Percentiles rank a stretch among this genome's conserved stretches.
Evolutionary conservation across 176 grass and related monocot species (phyloP).

Genomic region (Stipa capillata): DNA sequence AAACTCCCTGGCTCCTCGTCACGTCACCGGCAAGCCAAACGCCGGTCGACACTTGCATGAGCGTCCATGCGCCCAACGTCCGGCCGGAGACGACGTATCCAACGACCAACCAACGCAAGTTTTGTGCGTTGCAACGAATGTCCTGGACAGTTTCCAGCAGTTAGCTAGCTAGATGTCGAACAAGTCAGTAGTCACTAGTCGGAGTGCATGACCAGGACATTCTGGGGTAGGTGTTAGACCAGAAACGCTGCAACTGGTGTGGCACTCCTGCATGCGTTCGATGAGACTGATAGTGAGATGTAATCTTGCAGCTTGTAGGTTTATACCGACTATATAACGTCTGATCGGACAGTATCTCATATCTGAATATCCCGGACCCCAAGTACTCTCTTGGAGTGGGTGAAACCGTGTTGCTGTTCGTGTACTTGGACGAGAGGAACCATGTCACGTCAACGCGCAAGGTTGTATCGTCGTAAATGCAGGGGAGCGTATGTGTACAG

Average conservation of each 20-base stretch:
- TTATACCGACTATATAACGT: not conserved
- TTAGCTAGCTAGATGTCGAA: too few relatives aligned
- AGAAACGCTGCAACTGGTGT: not conserved
- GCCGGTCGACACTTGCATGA: too few relatives aligned
- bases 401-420: not conserved
- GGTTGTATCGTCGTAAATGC: not conserved
- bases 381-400: not conserved
- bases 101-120: not conserved
- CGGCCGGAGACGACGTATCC: not conserved
- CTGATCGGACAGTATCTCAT: not conserved
- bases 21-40: too few relatives aligned
- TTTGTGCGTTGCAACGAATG: not conserved
- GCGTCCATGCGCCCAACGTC: too few relatives aligned
- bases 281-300: not conserved
- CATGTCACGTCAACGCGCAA: not conserved
- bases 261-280: too few relatives aligned
- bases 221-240: not conserved
- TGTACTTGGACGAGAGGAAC: not conserved
- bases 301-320: not conserved
- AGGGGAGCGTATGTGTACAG: not conserved
- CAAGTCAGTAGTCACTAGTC: not conserved
- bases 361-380: too few relatives aligned
- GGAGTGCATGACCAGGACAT: not conserved
- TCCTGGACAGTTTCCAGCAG: not conserved
- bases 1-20: too few relatives aligned